Evolutionary conservation across 2,329 filamentous ascomycete species (phyloP), one percentile per base, ranked within the genome.

Genomic region (Aspergillus ibericus): DNA sequence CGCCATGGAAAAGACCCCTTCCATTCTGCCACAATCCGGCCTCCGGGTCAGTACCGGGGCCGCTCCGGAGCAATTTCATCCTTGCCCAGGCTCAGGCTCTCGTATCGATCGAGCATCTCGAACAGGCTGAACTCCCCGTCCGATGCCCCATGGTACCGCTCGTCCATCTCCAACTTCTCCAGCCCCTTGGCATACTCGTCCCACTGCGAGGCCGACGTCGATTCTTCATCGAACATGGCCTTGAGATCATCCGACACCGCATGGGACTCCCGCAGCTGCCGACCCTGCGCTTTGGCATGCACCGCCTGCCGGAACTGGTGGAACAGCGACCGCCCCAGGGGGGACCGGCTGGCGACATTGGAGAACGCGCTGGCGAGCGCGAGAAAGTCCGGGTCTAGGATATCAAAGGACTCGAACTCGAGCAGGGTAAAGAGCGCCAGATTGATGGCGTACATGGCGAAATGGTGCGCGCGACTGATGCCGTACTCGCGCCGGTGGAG

Each of bases 61-160:
- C 69, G 59, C 52, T 68, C 65, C 5, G 60, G 44, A 15, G 67
- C 58, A 8, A 71, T 57, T 42, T 70, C 66, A 44, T 75, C 72
- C 44, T 73, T 74, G 2, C 74, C 74, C 50, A 76, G 48, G 58
- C 73, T 76, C 55, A 76, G 59, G 57, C 68, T 73, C 55, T 77
- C 74, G 55, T 76, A 76, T 3, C 68, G 68, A 59, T 74, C 72
- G 38, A 77, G 63, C 74, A 77, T 77, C 22, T 75, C 73, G 15
- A 66, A 72, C 2, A 77, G 61, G 7, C 58, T 65, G 15, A 60
- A 54, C 10, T 60, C 60, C 7, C 53, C 58, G 4, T 60, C 60
- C 2, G 27, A 46, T 29, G 67, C 66, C 1, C 68, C 70, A 61
- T 65, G 68, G 53, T 72, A 75, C 22, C 70, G 68, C n/a, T 66